Base-by-base conservation (phyloP, 2,329 filamentous ascomycete species). In the Penicillium crustosum region DNA sequence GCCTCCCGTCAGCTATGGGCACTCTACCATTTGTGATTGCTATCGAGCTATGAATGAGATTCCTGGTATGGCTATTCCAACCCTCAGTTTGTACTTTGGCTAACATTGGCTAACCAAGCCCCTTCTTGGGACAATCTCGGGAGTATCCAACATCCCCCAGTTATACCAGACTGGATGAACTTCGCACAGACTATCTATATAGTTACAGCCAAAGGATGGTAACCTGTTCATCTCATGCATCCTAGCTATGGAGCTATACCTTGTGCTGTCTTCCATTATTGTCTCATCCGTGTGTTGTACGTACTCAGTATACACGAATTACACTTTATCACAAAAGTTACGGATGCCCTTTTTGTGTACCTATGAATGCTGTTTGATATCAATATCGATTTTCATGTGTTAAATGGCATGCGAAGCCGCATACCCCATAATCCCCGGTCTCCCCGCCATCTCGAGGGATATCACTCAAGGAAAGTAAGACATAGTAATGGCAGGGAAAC, bases 331-430 rank as follows among this genome's bases (percentile, higher is more conserved):
- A 7, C 4, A 48, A 17, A 33, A 4, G 19, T 23, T n/a, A n/a
- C n/a, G 19, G 17, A n/a, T 1, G 13, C 15, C 19, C 29, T 44
- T n/a, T 44, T 15, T 19, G 17, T n/a, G 9, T 25, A 25, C 19
- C 5, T 33, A 25, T 33, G 19, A 44, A 44, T 42, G 4, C 15
- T 35, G 21, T 48, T 25, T 36, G 31, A n/a, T 36, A 45, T 19
- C 2, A 17, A 53, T 36, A 44, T 36, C 6, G 21, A 27, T 36
- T 25, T 31, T 36, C 17, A 12, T 4, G 39, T 36, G 29, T 33
- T n/a, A 29, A 27, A 29, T 47, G 21, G 7, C 15, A 44, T 10
- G 23, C 17, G 4, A 19, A 61, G 66, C 66, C 60, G 74, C 66
- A 7, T 13, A 4, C 41, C 21, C 12, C 50, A 45, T 33, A 47